Percentiles rank a stretch among this genome's conserved stretches.
These are phyloP conservation scores for Phytophthora capsici DNA, from an alignment of 352 stramenopile species.

Conservation along the genomic window DNA sequence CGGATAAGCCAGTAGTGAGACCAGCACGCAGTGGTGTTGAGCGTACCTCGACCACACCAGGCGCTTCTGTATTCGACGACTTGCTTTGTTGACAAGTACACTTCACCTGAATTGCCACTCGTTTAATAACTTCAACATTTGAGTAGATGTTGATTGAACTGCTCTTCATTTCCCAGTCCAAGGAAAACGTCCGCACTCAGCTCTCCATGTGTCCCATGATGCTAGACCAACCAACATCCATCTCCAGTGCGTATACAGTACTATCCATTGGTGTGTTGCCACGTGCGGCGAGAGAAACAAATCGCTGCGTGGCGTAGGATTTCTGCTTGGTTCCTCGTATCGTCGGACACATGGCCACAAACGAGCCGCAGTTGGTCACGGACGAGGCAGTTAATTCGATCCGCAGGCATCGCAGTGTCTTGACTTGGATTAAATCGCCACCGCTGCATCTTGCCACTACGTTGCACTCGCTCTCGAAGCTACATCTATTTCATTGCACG, in stretches of 20 bases:
- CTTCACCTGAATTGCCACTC: too few relatives aligned
- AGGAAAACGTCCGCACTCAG: neutral
- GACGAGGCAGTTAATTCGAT: conserved; percentile 12
- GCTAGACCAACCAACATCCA: neutral
- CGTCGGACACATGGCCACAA: conserved; percentile 18
- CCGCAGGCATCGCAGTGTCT: too few relatives aligned
- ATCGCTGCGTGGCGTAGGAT: conserved; percentile 8
- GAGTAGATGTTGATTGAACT: neutral
- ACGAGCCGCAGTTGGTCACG: conserved; percentile 4
- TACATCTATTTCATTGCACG: neutral
- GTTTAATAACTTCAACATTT: too few relatives aligned
- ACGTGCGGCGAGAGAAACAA: conserved; percentile 9
- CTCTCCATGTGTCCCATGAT: too few relatives aligned
- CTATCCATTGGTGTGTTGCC: too few relatives aligned
- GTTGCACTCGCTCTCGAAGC: neutral
- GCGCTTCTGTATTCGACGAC: conserved; percentile 33
- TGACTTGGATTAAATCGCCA: neutral
- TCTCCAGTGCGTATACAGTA: too few relatives aligned
- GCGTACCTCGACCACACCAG: neutral
- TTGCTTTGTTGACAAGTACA: conserved; percentile 22
- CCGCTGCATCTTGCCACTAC: neutral
- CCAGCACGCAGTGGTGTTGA: neutral
- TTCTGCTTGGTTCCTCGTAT: conserved; percentile 35
- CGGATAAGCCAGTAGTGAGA: neutral
- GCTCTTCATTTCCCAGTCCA: neutral